These are phyloP conservation scores for Deuterostichococcus epilithicus DNA, from an alignment of 139 green algal species.

Conservation along the genomic window DNA sequence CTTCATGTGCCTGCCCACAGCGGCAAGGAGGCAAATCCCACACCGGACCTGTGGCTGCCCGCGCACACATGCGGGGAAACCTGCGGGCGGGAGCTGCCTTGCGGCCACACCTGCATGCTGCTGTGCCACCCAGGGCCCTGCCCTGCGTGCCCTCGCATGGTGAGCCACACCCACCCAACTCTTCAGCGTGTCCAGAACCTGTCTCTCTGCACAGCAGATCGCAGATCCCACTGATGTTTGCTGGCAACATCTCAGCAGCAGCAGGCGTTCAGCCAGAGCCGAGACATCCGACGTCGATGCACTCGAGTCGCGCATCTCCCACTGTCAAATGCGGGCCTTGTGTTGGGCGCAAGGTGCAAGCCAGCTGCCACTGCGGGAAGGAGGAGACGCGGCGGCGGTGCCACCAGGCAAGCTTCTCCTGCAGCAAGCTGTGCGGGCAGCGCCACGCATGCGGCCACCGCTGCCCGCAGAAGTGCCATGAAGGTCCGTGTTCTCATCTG, in stretches of 20 bases:
- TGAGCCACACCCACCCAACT: neutral
- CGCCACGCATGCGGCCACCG: constrained; percentile 42
- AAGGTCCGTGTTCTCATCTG: no score
- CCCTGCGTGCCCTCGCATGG: constrained; percentile 63
- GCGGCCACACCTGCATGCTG: constrained; percentile 67
- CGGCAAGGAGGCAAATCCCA: constrained; percentile 48
- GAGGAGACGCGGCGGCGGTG: constrained; percentile 45
- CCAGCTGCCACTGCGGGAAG: constrained; percentile 62
- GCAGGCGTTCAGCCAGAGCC: no score
- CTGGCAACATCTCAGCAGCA: no score
- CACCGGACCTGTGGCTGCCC: constrained; percentile 54
- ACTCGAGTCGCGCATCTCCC: no score
- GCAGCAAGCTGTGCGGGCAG: constrained; percentile 40
- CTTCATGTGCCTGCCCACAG: no score
- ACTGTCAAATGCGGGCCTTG: neutral
- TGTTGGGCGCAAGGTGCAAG: constrained; percentile 30
- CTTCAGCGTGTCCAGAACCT: no score
- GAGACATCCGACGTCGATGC: no score
- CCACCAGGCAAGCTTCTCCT: constrained; percentile 53
- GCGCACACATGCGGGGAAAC: constrained; percentile 68
- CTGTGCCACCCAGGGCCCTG: constrained; percentile 80
- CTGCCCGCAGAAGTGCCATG: constrained; percentile 52
- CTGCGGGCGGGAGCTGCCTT: constrained; percentile 47
- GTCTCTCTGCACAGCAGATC: no score
- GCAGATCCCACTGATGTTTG: no score